These are phyloP conservation scores for Backusella morwellensis DNA, from an alignment of 192 early-diverging fungal genomes.

Conservation along the genomic window DNA sequence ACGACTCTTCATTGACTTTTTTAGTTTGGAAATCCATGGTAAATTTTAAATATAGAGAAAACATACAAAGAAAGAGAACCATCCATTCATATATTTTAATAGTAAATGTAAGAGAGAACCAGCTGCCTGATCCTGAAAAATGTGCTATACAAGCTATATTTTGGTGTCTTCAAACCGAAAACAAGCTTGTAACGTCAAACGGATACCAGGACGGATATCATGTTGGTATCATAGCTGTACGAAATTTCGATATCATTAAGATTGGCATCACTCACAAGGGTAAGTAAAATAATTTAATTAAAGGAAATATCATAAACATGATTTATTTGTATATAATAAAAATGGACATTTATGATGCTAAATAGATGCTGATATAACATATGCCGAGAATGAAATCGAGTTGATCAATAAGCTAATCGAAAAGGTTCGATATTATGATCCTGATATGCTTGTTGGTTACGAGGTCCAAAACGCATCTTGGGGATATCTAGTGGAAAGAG, in stretches of 20 bases:
- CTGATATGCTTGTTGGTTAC: slow-evolving; percentile 87
- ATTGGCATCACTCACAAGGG: slow-evolving; percentile 20
- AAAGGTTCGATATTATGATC: slow-evolving; percentile 63
- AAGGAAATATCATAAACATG: not conserved
- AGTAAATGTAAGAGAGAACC: slow-evolving; percentile 43
- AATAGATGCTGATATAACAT: slow-evolving; percentile 37
- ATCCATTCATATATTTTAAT: not conserved
- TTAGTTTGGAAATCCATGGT: slow-evolving; percentile 71
- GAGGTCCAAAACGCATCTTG: slow-evolving; percentile 85
- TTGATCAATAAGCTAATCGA: slow-evolving; percentile 58
- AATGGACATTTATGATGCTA: not conserved
- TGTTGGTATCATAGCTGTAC: slow-evolving; percentile 53
- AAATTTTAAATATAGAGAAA: not conserved
- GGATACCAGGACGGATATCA: slow-evolving; percentile 25
- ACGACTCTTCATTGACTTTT: slow-evolving; percentile 42
- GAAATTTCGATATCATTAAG: slow-evolving; percentile 27
- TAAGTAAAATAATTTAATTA: not conserved
- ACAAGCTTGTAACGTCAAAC: slow-evolving; percentile 38
- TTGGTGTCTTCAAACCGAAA: slow-evolving; percentile 65
- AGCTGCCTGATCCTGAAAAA: slow-evolving; percentile 65
- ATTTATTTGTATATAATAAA: slow-evolving; percentile 1
- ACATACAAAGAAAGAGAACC: not conserved
- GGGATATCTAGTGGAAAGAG: slow-evolving; percentile 74
- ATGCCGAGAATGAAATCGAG: slow-evolving; percentile 50
- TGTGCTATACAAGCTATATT: slow-evolving; percentile 64